Conservation (phyloP, 2,329 filamentous ascomycete genomes). For the Trichophyton mentagrophytes region DNA sequence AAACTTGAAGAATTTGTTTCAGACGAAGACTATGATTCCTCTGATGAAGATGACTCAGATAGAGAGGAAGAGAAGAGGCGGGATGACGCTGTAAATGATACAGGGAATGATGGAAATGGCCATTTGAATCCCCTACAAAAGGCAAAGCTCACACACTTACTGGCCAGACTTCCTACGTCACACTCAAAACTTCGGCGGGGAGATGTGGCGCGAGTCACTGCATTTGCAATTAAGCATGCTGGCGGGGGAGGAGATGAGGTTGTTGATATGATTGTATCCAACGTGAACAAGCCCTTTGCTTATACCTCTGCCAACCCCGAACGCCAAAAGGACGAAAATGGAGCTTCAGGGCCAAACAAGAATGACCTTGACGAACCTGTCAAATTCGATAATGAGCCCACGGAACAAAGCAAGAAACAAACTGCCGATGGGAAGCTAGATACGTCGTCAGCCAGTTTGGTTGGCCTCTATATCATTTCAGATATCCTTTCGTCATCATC, state of each 20-base stretch:
- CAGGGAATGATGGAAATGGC: slow-evolving; percentile 37
- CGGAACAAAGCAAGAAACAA: slow-evolving; percentile 23
- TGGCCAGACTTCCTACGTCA: slow-evolving; percentile 68
- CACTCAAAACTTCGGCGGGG: slow-evolving; percentile 65
- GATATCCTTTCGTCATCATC: slow-evolving; percentile 70
- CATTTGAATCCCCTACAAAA: slow-evolving; percentile 75
- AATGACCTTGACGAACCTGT: slow-evolving; percentile 24
- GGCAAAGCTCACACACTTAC: slow-evolving; percentile 67
- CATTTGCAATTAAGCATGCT: slow-evolving; percentile 80
- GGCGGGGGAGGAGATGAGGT: slow-evolving; percentile 78
- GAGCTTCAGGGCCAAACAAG: slow-evolving; percentile 12
- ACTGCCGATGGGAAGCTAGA: slow-evolving; percentile 42
- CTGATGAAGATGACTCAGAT: slow-evolving; percentile 61
- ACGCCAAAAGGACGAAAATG: slow-evolving; percentile 11
- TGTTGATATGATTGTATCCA: slow-evolving; percentile 74
- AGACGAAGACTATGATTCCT: slow-evolving; percentile 75
- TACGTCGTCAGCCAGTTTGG: slow-evolving; percentile 58
- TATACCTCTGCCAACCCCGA: slow-evolving; percentile 58
- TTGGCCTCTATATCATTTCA: slow-evolving; percentile 66
- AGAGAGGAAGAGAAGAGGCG: slow-evolving; percentile 33
- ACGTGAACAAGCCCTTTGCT: slow-evolving; percentile 64
- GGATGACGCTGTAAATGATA: slow-evolving; percentile 33
- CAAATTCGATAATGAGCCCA: slow-evolving; percentile 24
- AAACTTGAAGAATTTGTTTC: slow-evolving; percentile 66
- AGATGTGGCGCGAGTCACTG: slow-evolving; percentile 72